A percentile compares a stretch with the other conserved stretches of the same genome.
Conservation (phyloP, 1,284 basidiomycete species). For the Psilocybe mexicana region DNA sequence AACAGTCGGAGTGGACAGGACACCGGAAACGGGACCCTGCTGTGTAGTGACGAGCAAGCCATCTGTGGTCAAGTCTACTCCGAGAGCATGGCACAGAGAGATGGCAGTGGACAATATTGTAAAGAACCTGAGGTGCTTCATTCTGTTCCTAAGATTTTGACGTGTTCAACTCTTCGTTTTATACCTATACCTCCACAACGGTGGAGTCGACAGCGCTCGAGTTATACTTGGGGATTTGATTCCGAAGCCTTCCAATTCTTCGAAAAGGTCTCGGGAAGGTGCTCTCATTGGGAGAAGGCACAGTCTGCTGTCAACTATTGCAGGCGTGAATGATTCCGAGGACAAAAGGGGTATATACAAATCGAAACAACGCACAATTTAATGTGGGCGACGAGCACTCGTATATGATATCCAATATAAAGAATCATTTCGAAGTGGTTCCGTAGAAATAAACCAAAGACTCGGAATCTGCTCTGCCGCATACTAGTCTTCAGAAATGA, state of each 20-base stretch:
- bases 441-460: too few relatives aligned
- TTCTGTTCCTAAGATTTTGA: background rate
- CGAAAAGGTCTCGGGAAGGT: background rate
- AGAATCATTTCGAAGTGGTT: too few relatives aligned
- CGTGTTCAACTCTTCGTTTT: background rate
- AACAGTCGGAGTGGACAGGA: conserved; percentile 27
- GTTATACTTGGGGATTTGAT: background rate
- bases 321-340: too few relatives aligned
- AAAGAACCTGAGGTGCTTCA: background rate
- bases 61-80: background rate
- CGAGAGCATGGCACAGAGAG: background rate
- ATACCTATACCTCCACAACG: background rate
- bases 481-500: too few relatives aligned
- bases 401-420: too few relatives aligned
- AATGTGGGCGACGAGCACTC: too few relatives aligned
- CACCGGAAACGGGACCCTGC: conserved; percentile 32
- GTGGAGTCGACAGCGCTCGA: background rate
- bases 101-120: background rate
- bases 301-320: too few relatives aligned
- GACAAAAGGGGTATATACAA: too few relatives aligned
- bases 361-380: too few relatives aligned
- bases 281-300: background rate
- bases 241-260: background rate
- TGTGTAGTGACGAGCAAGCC: conserved; percentile 28
- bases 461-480: too few relatives aligned